Conservation (phyloP, 1,284 basidiomycete species). For the Tranzscheliella williamsii region DNA sequence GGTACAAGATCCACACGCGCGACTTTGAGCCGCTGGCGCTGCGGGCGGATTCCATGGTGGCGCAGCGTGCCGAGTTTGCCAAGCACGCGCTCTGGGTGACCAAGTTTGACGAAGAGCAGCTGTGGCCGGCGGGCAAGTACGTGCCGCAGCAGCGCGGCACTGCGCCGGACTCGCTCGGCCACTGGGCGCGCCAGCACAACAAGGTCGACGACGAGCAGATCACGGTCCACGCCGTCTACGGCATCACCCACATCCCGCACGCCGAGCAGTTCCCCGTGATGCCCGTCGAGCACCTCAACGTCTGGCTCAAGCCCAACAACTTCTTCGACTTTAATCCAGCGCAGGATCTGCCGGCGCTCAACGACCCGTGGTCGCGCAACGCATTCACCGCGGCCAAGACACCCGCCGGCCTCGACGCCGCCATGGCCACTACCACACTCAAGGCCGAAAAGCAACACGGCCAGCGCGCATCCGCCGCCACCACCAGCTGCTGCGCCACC, state of each 20-base stretch:
- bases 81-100: constrained; percentile 72
- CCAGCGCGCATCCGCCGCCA: too few species aligned
- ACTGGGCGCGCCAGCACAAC: constrained; percentile 68
- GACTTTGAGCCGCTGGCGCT: constrained; percentile 72
- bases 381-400: constrained; percentile 20
- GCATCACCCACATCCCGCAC: constrained; percentile 78
- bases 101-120: constrained; percentile 70
- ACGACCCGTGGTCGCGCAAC: constrained; percentile 62
- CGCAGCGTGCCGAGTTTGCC: constrained; percentile 75
- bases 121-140: constrained; percentile 84
- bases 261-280: constrained; percentile 83
- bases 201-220: constrained; percentile 64
- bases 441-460: too few species aligned
- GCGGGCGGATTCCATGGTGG: constrained; percentile 73
- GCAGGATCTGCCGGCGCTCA: constrained; percentile 77
- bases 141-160: constrained; percentile 72
- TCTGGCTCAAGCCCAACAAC: constrained; percentile 77
- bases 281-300: constrained; percentile 76
- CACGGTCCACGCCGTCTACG: constrained; percentile 75
- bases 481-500: too few species aligned
- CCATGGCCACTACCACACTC: too few species aligned
- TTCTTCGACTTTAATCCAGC: constrained; percentile 83
- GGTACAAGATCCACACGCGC: constrained; percentile 70
- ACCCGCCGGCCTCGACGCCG: constrained; percentile 6
- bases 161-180: constrained; percentile 69